Evolutionary conservation across 2,329 filamentous ascomycete genomes (phyloP).

Genomic region (Sclerotinia minor): DNA sequence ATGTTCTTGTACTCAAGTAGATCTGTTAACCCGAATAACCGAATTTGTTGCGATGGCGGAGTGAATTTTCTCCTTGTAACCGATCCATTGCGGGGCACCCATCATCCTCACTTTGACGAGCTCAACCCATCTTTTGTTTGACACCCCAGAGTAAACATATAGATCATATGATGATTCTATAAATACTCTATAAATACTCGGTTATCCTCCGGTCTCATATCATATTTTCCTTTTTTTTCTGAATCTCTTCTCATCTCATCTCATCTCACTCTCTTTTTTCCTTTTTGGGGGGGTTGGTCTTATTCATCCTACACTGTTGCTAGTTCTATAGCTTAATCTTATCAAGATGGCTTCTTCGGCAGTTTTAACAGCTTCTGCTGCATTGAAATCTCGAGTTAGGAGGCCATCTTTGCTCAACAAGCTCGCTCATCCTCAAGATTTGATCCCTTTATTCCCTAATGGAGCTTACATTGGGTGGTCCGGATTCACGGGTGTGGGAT

Average conservation of each 20-base stretch:
- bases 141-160: background rate
- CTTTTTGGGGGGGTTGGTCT: constrained; percentile 13
- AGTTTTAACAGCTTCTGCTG: constrained; percentile 42
- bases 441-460: constrained; percentile 79
- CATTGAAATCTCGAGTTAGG: constrained; percentile 73
- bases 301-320: background rate
- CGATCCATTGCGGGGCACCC: constrained; percentile 17
- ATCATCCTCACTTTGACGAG: background rate
- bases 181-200: constrained; percentile 20
- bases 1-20: too few species aligned
- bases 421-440: constrained; percentile 74
- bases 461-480: constrained; percentile 88
- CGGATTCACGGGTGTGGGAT: constrained; percentile 86
- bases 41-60: constrained; percentile 22
- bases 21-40: constrained; percentile 22
- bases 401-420: constrained; percentile 78
- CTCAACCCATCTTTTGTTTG: background rate
- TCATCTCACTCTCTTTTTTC: background rate
- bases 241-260: background rate
- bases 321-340: constrained; percentile 1
- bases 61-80: constrained; percentile 14
- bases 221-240: background rate
- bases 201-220: background rate
- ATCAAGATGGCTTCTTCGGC: constrained; percentile 36
- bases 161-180: constrained; percentile 21